Evolutionary conservation across 2,329 filamentous ascomycete species (phyloP), one percentile per base, ranked within the genome.

Genomic region (Paecilomyces fulvus): DNA sequence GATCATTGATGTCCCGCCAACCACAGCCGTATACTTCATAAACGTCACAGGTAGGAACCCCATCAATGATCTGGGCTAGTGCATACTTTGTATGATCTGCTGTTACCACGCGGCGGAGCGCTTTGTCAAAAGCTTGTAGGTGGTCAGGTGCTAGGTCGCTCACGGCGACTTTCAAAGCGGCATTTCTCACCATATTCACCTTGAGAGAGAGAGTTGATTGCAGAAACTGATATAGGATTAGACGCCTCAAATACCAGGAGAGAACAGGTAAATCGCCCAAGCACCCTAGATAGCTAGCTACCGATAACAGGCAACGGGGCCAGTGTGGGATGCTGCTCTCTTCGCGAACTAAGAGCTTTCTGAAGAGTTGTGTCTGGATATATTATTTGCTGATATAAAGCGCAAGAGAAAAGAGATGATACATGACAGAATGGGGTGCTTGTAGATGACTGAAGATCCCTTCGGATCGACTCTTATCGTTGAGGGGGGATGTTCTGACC

Each of bases 1-100:
- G 50, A 28, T 33, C n/a, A 10, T 30, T n/a, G 23, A 52, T 7
- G 2, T 25, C 50, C 8, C 14, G 25, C 9, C n/a, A 21, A 52
- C n/a, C 4, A 3, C 5, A n/a, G 12, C 33, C 50, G 3, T 30
- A 33, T 2, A 7, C 14, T 25, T 12, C 3, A 30, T 57, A 59
- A 20, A 54, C 55, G 49, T 59, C 52, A 25, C 59, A 54, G 8
- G 52, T 61, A 48, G 55, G 57, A 14, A 49, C 25, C 30, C 57
- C 57, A 30, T 59, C 57, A 3, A 59, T 48, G 30, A 58, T 59
- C 48, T 59, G 57, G 14, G 52, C 52, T n/a, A 57, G 51, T 12
- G 31, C 30, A 28, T 55, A 21, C 8, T 10, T 21, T n/a, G 55
- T 43, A 33, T 54, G 55, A 49, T 59, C 52, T 20, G 52, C 48